Base-by-base conservation (phyloP, 768 basidiomycete genomes). In the Boletellus ananiceps region DNA sequence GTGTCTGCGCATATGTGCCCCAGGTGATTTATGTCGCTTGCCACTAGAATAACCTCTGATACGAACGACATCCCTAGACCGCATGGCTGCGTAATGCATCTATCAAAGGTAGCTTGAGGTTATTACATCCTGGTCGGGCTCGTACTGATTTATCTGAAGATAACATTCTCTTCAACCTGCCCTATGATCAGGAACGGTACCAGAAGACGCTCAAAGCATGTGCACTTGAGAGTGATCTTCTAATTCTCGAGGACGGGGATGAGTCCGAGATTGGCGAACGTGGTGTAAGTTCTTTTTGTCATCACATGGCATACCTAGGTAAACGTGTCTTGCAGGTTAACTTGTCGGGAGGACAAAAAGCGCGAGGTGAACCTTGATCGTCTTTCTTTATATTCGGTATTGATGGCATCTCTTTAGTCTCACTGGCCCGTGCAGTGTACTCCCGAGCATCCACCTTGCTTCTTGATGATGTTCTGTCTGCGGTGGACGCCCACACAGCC, bases 241-340 rank as follows among this genome's bases (percentile, higher is more conserved):
- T 82, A 43, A 90, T 93, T 47, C 71, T 93, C 14, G 91, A 93
- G 62, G 90, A 93, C 57, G 88, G 90, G 1, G 90, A 93, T 56
- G 83, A 88, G 56, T 82, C 88, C 0, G 90, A 93, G 66, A 91
- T 92, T 47, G 89, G 89, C 16, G 89, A 92, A 71, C 83, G 87
- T 29, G 89, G 89, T 21, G 88, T 88, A 61, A 13, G 66, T 19
- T 23, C 16, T 4, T 37, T 48, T 52, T 33, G 6, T 25, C 9
- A 34, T 39, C 31, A 36, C 14, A 16, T 13, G 11, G 6, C 40
- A 18, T 8, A 2, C 29, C 57, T 8, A 44, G 2, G 16, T 35
- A 19, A 5, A 16, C n/a, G 23, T 37, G 23, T 39, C 36, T 44
- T 33, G 0, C 51, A 69, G 68, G 68, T 66, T 33, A 53, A 61